Evolutionary conservation across 768 basidiomycete species (phyloP).

Genomic region (Boletus rex-veris): DNA sequence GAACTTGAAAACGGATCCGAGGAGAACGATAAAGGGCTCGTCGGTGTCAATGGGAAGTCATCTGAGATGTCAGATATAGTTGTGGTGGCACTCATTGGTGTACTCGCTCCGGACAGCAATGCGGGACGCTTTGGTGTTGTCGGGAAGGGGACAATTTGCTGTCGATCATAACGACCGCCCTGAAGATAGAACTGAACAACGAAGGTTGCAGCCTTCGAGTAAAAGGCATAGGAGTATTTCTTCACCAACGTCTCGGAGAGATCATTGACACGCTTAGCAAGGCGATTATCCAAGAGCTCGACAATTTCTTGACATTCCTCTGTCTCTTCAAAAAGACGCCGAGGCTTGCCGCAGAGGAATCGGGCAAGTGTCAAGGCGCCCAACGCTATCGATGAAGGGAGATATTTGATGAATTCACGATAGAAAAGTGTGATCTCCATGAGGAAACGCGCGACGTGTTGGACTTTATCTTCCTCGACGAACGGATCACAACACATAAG

Average conservation of each 20-base stretch:
- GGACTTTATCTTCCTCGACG: slow-evolving; percentile 84
- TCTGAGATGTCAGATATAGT: slow-evolving; percentile 73
- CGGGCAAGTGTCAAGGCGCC: slow-evolving; percentile 87
- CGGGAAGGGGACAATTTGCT: slow-evolving; percentile 49
- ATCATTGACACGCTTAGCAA: slow-evolving; percentile 86
- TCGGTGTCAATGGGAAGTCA: slow-evolving; percentile 81
- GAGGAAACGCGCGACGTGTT: slow-evolving; percentile 93
- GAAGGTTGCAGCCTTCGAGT: slow-evolving; percentile 91
- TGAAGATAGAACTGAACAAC: slow-evolving; percentile 93
- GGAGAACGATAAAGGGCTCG: slow-evolving; percentile 54
- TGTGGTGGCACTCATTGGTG: slow-evolving; percentile 73
- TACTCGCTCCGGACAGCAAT: slow-evolving; percentile 51
- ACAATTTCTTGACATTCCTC: slow-evolving; percentile 82
- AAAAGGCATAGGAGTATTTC: slow-evolving; percentile 97
- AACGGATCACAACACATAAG: slow-evolving; percentile 70
- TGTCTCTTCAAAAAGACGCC: slow-evolving; percentile 79
- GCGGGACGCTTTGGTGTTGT: slow-evolving; percentile 51
- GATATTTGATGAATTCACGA: slow-evolving; percentile 86
- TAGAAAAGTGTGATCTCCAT: slow-evolving; percentile 99
- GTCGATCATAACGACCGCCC: slow-evolving; percentile 69
- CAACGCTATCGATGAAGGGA: slow-evolving; percentile 84
- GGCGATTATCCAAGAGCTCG: slow-evolving; percentile 78
- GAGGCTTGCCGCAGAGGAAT: slow-evolving; percentile 77
- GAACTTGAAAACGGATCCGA: slow-evolving; percentile 52
- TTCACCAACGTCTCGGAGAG: slow-evolving; percentile 95